Evolutionary conservation across 352 stramenopile genomes (phyloP).

Genomic region (Peronosclerospora sorghi): DNA sequence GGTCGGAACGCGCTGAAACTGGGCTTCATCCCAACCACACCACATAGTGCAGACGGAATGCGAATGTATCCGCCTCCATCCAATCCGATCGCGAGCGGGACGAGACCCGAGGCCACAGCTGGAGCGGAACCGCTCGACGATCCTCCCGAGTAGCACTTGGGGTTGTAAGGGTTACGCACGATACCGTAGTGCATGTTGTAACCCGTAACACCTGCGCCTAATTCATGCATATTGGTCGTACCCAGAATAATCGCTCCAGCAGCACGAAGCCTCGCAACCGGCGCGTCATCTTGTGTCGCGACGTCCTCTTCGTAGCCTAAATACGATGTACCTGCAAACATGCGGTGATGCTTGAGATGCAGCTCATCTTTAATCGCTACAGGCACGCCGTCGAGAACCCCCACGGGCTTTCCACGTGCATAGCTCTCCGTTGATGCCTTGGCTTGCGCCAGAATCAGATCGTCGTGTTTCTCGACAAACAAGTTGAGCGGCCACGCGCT

Average conservation of each 20-base stretch:
- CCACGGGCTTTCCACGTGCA: slow-evolving; percentile 38
- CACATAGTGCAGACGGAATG: no score
- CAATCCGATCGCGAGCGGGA: no score
- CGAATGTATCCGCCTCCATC: no score
- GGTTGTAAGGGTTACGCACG: no score
- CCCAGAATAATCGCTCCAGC: slow-evolving; percentile 85
- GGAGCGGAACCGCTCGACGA: no score
- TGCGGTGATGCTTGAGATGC: slow-evolving; percentile 51
- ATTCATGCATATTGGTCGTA: slow-evolving; percentile 86
- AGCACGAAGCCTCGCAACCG: no score
- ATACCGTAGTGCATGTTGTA: no score
- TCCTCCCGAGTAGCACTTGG: no score
- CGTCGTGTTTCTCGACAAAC: slow-evolving; percentile 61
- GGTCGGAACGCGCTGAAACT: slow-evolving; percentile 61
- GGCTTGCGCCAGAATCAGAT: slow-evolving; percentile 61
- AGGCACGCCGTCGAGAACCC: slow-evolving; percentile 81
- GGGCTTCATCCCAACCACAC: no score
- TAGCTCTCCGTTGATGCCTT: slow-evolving; percentile 58
- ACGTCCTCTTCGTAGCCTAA: slow-evolving; percentile 40
- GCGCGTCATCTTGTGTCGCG: no score
- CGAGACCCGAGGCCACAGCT: no score
- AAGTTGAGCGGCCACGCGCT: no score
- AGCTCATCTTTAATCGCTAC: slow-evolving; percentile 85
- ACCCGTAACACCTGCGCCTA: slow-evolving; percentile 62
- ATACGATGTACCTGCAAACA: slow-evolving; percentile 67